These are phyloP conservation scores for Phialophora chinensis DNA, from an alignment of 2,329 filamentous ascomycete species.

Conservation along the genomic window DNA sequence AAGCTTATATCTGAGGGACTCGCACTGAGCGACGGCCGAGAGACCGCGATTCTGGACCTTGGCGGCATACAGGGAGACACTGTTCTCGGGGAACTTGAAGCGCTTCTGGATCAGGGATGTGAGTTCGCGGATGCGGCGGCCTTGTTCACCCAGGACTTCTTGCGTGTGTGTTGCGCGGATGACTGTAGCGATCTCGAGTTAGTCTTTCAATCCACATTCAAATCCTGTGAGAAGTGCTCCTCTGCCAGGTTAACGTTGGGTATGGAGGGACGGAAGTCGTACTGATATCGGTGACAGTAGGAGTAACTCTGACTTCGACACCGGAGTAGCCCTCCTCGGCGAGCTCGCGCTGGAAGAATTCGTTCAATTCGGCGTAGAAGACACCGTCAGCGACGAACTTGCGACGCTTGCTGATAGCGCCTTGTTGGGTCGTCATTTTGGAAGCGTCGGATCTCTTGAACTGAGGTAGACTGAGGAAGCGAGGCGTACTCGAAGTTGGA, in stretches of 20 bases:
- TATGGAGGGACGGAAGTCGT: conserved; percentile 43
- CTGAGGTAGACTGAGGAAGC: not conserved
- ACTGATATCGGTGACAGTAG: conserved; percentile 99
- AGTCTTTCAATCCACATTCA: not conserved
- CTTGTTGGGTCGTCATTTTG: conserved; percentile 57
- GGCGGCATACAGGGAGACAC: conserved; percentile 98
- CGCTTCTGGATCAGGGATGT: conserved; percentile 99
- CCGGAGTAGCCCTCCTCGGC: conserved; percentile 99
- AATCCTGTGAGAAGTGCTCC: not conserved
- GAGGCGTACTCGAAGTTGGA: not conserved
- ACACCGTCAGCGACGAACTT: conserved; percentile 97
- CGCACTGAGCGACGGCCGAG: conserved; percentile 99
- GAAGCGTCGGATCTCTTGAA: not conserved
- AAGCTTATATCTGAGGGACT: conserved; percentile 99
- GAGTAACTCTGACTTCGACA: conserved; percentile 99
- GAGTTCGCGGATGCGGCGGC: conserved; percentile 99
- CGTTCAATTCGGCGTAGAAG: conserved; percentile 99
- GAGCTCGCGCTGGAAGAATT: conserved; percentile 99
- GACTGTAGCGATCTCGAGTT: conserved; percentile 56
- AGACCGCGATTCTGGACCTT: conserved; percentile 99
- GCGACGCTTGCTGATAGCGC: conserved; percentile 59
- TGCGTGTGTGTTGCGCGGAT: conserved; percentile 99
- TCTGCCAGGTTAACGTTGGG: not conserved
- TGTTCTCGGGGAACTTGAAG: conserved; percentile 99
- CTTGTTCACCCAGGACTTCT: conserved; percentile 99